Base-by-base conservation (phyloP, 2,329 filamentous ascomycete genomes). In the Aspergillus neotritici region DNA sequence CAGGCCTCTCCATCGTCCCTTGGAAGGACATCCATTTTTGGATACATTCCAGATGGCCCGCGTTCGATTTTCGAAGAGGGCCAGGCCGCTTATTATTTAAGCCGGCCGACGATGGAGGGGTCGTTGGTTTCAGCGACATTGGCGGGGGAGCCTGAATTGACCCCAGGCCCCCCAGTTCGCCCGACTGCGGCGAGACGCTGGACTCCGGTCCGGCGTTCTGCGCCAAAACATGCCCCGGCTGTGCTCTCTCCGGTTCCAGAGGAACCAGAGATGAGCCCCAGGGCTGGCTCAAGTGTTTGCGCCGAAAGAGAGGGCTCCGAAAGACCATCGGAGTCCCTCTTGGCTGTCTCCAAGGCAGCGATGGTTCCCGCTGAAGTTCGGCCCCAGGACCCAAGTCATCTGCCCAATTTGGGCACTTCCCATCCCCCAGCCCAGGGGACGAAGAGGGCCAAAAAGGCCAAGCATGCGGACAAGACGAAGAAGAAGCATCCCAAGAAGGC, bases 231-330 rank as follows among this genome's bases (percentile, higher is more conserved):
- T 45, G 30, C 15, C 28, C 37, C 12, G 17, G 34, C 16, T 17
- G 16, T 34, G 17, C 39, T 55, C 34, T 54, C 48, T 34, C 50
- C 51, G 13, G 43, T 55, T 14, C 43, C 40, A 14, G 52, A 54
- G 40, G 46, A 51, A 31, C 9, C 35, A 30, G 37, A 39, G 39
- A 38, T 37, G 34, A 44, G 47, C 36, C 31, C 32, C 34, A 30
- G 30, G 10, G 40, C 47, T 14, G 17, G 43, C 48, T 44, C 43
- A 49, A 40, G 43, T 49, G 48, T 25, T 36, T 40, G 34, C 16
- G n/a, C 34, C 14, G 36, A 30, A 17, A 30, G 34, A 40, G 32
- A 40, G 39, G 32, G 34, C 14, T 7, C 14, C 12, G 15, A n/a
- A 31, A 13, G 30, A 16, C 21, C 37, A 31, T 37, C 36, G 25